Evolutionary conservation across 805 yeast species (phyloP).

Genomic region (Candida schatavii): DNA sequence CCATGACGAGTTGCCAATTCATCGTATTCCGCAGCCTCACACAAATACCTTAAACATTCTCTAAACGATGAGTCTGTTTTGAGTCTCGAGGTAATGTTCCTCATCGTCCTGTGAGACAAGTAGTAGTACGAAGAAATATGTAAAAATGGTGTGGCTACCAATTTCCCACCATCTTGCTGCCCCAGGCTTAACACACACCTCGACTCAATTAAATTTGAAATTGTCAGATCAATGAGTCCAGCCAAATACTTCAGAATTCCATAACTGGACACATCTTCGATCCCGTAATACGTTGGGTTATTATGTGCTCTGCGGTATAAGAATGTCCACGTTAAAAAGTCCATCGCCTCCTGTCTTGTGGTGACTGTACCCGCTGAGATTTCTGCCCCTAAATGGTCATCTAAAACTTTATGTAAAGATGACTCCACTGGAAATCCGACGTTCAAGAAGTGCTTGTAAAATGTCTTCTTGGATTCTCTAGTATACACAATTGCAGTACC

Average conservation of each 20-base stretch:
- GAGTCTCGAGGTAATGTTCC: slow-evolving; percentile 60
- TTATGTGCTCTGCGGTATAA: slow-evolving; percentile 70
- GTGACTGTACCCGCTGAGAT: slow-evolving; percentile 66
- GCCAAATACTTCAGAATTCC: slow-evolving; percentile 61
- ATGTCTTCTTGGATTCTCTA: slow-evolving; percentile 68
- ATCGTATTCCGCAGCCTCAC: slow-evolving; percentile 75
- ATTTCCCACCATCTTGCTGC: slow-evolving; percentile 31
- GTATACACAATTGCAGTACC: slow-evolving; percentile 78
- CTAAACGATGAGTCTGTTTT: slow-evolving; percentile 43
- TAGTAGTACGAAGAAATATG: slow-evolving; percentile 88
- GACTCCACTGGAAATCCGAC: slow-evolving; percentile 84
- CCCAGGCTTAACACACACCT: slow-evolving; percentile 58
- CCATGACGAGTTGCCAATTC: slow-evolving; percentile 91
- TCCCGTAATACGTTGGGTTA: slow-evolving; percentile 74
- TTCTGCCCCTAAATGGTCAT: slow-evolving; percentile 79
- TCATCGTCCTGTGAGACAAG: slow-evolving; percentile 83
- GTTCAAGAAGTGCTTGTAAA: slow-evolving; percentile 74
- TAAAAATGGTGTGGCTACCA: slow-evolving; percentile 75
- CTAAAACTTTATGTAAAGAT: slow-evolving; percentile 72
- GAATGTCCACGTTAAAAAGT: slow-evolving; percentile 75
- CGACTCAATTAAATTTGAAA: slow-evolving; percentile 67
- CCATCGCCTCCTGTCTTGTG: slow-evolving; percentile 66
- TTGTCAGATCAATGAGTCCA: slow-evolving; percentile 63
- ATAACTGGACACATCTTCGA: slow-evolving; percentile 54
- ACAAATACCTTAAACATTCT: slow-evolving; percentile 57